A percentile compares a stretch with the other conserved stretches of the same genome.
Conservation (phyloP, 2,329 filamentous ascomycete genomes). For the Epichloe bromicola region DNA sequence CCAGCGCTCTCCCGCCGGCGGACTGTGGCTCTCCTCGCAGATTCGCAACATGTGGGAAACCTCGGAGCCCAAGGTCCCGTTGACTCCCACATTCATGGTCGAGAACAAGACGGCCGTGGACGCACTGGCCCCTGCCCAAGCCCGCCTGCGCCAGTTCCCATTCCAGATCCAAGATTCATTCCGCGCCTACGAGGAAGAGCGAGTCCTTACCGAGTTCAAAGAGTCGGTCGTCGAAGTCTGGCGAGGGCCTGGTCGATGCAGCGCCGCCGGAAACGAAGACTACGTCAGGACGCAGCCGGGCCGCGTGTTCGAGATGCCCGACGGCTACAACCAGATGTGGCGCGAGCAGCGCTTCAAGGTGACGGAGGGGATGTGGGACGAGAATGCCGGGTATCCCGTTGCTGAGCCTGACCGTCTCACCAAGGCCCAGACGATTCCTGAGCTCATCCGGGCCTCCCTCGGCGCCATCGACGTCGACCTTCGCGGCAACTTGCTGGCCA, state of each 20-base stretch:
- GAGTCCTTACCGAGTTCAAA: slow-evolving; percentile 90
- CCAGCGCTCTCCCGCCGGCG: slow-evolving; percentile 72
- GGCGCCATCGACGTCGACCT: slow-evolving; percentile 79
- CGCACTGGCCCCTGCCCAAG: slow-evolving; percentile 67
- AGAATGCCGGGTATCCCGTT: slow-evolving; percentile 53
- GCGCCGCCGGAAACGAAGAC: slow-evolving; percentile 59
- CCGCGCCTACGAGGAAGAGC: slow-evolving; percentile 77
- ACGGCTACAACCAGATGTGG: slow-evolving; percentile 94
- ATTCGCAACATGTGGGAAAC: slow-evolving; percentile 67
- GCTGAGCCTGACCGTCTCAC: slow-evolving; percentile 36
- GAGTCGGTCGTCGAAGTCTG: slow-evolving; percentile 93
- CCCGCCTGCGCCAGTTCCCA: slow-evolving; percentile 57
- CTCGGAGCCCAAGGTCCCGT: slow-evolving; percentile 54
- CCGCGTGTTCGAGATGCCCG: slow-evolving; percentile 90
- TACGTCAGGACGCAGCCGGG: slow-evolving; percentile 59
- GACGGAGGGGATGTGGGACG: slow-evolving; percentile 84
- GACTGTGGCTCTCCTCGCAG: slow-evolving; percentile 82
- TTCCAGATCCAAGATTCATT: slow-evolving; percentile 55
- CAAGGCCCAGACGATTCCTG: slow-evolving; percentile 68
- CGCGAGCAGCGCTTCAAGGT: slow-evolving; percentile 75
- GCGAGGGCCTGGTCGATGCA: slow-evolving; percentile 63
- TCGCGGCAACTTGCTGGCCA: slow-evolving; percentile 67
- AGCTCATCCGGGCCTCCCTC: slow-evolving; percentile 66
- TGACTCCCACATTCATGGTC: slow-evolving; percentile 79
- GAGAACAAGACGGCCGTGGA: slow-evolving; percentile 82